Percentiles rank a stretch among this genome's conserved stretches.
Conservation (phyloP, 169 alveolate genomes). For the Plasmodium yoelii region DNA sequence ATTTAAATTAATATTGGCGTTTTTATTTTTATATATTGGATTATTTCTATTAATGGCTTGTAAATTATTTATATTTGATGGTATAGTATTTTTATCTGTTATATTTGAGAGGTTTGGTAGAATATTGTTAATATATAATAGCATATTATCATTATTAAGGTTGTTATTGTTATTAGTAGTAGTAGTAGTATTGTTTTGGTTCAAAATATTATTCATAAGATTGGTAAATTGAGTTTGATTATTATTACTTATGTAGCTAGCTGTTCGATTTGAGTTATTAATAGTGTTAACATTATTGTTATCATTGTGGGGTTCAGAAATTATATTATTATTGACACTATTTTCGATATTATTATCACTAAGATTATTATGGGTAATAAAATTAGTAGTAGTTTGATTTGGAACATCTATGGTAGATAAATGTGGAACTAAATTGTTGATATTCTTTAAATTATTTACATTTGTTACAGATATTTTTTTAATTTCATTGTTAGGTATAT, state of each 20-base stretch:
- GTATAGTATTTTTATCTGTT: background rate
- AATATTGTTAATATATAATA: conserved; percentile 25
- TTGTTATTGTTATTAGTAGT: conserved; percentile 7
- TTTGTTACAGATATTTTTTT: conserved; percentile 13
- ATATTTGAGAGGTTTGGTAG: conserved; percentile 35
- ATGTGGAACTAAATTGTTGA: background rate
- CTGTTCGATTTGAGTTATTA: background rate
- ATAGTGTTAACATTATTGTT: background rate
- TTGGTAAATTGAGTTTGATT: conserved; percentile 13
- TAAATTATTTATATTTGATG: background rate
- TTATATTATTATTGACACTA: background rate
- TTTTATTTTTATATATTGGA: conserved; percentile 25
- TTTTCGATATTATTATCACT: background rate
- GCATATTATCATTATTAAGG: conserved; percentile 28
- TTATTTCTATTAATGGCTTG: conserved; percentile 17
- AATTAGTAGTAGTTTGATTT: background rate
- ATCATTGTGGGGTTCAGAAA: background rate
- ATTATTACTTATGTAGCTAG: conserved; percentile 3
- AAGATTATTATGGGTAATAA: background rate
- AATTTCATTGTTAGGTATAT: conserved; percentile 22
- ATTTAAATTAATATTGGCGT: conserved; percentile 23
- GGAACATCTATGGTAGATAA: background rate
- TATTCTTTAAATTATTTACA: conserved; percentile 30
- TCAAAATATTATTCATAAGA: conserved; percentile 11
- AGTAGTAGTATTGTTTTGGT: conserved; percentile 2